Percentiles rank a stretch among this genome's conserved stretches.
These are phyloP conservation scores for Erigeron canadensis DNA, from an alignment of 129 eudicot genomes.

Conservation along the genomic window DNA sequence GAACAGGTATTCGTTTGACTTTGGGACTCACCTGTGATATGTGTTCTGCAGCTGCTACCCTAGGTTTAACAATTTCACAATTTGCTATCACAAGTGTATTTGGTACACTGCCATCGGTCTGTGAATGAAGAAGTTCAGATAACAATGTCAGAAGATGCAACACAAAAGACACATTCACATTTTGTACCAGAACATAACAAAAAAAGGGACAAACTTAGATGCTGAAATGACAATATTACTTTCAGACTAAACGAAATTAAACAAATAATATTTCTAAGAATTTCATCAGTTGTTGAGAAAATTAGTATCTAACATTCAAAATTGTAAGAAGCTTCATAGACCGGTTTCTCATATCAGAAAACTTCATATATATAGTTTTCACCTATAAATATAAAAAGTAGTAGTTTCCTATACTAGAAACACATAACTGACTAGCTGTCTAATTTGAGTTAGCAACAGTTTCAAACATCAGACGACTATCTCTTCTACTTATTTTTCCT, in stretches of 20 bases:
- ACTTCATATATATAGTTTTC: neutral
- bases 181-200: neutral
- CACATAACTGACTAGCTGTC: too few species aligned
- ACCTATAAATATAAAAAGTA: neutral
- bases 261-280: neutral
- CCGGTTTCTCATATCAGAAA: neutral
- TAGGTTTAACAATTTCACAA: slow-evolving; percentile 83
- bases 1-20: neutral
- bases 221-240: neutral
- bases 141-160: neutral
- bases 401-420: too few species aligned
- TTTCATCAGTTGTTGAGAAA: neutral
- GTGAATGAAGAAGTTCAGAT: slow-evolving; percentile 5
- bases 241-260: neutral
- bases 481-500: too few species aligned
- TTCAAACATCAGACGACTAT: too few species aligned
- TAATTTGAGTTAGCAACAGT: too few species aligned
- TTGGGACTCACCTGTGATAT: slow-evolving; percentile 66
- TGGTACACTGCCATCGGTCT: slow-evolving; percentile 98
- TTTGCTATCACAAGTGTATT: slow-evolving; percentile 90
- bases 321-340: neutral
- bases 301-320: neutral
- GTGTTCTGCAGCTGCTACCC: slow-evolving; percentile 96
- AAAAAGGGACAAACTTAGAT: slow-evolving; percentile 8
- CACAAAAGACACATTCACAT: neutral